A percentile compares a stretch with the other conserved stretches of the same genome.
These are phyloP conservation scores for Thelephora ganbajun DNA, from an alignment of 768 basidiomycete genomes.

Conservation along the genomic window DNA sequence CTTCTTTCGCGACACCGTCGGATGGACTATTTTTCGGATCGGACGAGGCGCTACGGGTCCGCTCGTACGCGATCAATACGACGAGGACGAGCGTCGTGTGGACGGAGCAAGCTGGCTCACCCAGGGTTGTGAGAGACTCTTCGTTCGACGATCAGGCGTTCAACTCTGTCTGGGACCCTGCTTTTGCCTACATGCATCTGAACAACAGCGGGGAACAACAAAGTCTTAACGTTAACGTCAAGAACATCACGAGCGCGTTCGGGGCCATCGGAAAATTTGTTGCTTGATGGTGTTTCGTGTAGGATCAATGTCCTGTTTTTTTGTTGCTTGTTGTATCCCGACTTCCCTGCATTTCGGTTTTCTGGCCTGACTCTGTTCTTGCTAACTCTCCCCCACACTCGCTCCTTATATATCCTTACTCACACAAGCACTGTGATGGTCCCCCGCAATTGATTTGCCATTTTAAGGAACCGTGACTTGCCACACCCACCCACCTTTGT, in stretches of 20 bases:
- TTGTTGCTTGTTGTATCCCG: too few species aligned
- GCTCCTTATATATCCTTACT: too few species aligned
- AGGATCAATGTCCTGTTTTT: slow-evolving; percentile 5
- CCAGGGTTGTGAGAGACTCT: slow-evolving; percentile 35
- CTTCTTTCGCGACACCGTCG: slow-evolving; percentile 35
- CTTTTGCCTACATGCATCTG: slow-evolving; percentile 17
- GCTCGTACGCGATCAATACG: slow-evolving; percentile 38
- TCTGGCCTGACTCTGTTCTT: too few species aligned
- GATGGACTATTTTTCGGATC: slow-evolving; percentile 50
- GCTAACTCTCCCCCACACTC: too few species aligned
- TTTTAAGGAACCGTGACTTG: too few species aligned
- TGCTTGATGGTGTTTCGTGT: too few species aligned
- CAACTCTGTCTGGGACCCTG: slow-evolving; percentile 35
- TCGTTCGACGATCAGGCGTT: slow-evolving; percentile 30
- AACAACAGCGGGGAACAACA: slow-evolving; percentile 2
- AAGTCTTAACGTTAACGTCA: slow-evolving; percentile 18
- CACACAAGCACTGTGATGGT: too few species aligned
- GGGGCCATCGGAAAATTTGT: slow-evolving; percentile 12
- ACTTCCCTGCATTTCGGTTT: too few species aligned
- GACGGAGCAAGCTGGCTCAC: slow-evolving; percentile 37
- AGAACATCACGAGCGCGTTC: slow-evolving; percentile 34
- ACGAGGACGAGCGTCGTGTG: slow-evolving; percentile 28
- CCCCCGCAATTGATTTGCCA: too few species aligned
- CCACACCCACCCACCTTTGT: too few species aligned
- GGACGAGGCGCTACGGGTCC: slow-evolving; percentile 28